Evolutionary conservation across 2,329 filamentous ascomycete genomes (phyloP).

Genomic region (Sporothrix euskadiensis): DNA sequence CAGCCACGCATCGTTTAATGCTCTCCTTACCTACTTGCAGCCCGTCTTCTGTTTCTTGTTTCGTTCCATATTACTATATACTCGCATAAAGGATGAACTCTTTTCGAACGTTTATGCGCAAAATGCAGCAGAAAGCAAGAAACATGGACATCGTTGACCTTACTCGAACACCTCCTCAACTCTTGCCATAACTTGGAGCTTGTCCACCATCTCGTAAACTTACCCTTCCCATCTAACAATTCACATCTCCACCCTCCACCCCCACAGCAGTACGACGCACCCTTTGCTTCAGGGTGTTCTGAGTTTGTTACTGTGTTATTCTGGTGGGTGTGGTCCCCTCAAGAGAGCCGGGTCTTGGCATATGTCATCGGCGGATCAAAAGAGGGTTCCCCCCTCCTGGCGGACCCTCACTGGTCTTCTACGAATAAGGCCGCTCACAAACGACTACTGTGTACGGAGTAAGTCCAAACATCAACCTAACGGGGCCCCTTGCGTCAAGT

Average conservation of each 20-base stretch:
- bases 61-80: background rate
- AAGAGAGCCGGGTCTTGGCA: background rate
- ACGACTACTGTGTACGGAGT: too few relatives aligned
- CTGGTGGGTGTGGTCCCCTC: background rate
- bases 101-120: too few relatives aligned
- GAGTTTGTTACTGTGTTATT: background rate
- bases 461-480: background rate
- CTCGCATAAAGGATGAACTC: background rate
- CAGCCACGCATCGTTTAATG: background rate
- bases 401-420: background rate
- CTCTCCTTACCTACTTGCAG: background rate
- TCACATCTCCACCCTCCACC: background rate
- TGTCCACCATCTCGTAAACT: background rate
- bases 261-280: background rate
- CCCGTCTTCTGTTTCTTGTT: background rate
- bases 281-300: background rate
- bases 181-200: too few relatives aligned
- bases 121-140: background rate
- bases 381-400: background rate
- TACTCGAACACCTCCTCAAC: too few relatives aligned
- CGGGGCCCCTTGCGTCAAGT: background rate
- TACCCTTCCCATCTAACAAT: conserved; percentile 10
- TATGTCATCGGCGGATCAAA: conserved; percentile 17
- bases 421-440: background rate
- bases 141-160: background rate